A percentile compares a stretch with the other conserved stretches of the same genome.
These are phyloP conservation scores for Sordaria brevicollis DNA, from an alignment of 495 filamentous ascomycete species.

Conservation along the genomic window DNA sequence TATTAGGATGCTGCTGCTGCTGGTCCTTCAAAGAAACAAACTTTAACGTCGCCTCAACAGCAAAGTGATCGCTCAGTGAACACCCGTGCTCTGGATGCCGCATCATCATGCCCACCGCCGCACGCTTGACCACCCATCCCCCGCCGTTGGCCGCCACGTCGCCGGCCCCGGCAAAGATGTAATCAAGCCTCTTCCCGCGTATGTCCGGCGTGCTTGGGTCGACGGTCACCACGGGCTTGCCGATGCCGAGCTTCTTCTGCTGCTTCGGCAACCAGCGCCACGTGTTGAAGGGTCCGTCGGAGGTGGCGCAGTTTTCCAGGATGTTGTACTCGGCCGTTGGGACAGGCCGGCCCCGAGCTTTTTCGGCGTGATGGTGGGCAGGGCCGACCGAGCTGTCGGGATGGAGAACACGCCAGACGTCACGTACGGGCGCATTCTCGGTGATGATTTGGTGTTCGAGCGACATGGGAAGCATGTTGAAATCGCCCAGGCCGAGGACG, in stretches of 20 bases:
- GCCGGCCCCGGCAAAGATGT: slow-evolving; percentile 57
- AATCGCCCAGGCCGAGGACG: slow-evolving; percentile 79
- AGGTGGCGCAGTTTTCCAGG: slow-evolving; percentile 71
- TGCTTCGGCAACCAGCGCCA: slow-evolving; percentile 76
- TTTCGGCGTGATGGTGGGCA: slow-evolving; percentile 53
- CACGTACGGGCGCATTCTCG: slow-evolving; percentile 65
- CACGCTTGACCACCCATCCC: slow-evolving; percentile 57
- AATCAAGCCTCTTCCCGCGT: slow-evolving; percentile 80
- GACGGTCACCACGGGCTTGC: slow-evolving; percentile 38
- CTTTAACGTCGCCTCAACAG: slow-evolving; percentile 59
- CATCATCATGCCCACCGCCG: slow-evolving; percentile 68
- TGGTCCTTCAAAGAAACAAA: slow-evolving; percentile 20
- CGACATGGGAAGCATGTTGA: slow-evolving; percentile 86
- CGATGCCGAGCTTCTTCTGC: slow-evolving; percentile 44
- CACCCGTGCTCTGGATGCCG: slow-evolving; percentile 73
- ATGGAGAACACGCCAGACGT: slow-evolving; percentile 72
- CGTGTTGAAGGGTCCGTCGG: slow-evolving; percentile 77
- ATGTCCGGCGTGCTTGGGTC: slow-evolving; percentile 51
- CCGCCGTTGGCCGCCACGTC: slow-evolving; percentile 17
- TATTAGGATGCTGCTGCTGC: not conserved
- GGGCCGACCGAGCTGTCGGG: slow-evolving; percentile 70
- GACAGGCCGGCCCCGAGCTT: slow-evolving; percentile 38
- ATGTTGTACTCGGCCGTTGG: slow-evolving; percentile 72
- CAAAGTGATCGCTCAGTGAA: slow-evolving; percentile 89
- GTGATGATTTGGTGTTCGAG: slow-evolving; percentile 80